phyloP scores from a whole-genome alignment of 768 basidiomycete genomes.

The Kwoniella shandongensis region DNA sequence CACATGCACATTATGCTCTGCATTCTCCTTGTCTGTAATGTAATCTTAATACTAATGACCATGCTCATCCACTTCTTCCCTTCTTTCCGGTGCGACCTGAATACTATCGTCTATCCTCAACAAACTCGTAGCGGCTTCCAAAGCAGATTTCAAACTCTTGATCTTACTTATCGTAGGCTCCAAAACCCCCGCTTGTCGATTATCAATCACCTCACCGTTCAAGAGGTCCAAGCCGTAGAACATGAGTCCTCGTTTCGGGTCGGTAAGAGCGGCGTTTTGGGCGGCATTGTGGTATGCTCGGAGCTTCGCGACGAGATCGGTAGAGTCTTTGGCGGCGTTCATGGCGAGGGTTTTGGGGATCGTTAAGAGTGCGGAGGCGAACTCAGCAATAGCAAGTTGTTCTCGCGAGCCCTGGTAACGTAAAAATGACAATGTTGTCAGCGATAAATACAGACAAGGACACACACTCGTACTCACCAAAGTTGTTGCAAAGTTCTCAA shows the following conservation, averaged over 20 bases:
- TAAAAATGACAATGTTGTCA: too few relatives aligned
- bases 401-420: slow-evolving; percentile 85
- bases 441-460: too few relatives aligned
- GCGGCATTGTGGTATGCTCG: slow-evolving; percentile 96
- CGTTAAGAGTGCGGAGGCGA: slow-evolving; percentile 83
- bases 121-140: slow-evolving; percentile 82
- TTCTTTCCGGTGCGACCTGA: slow-evolving; percentile 49
- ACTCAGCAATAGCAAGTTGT: slow-evolving; percentile 98
- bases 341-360: slow-evolving; percentile 97
- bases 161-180: slow-evolving; percentile 98
- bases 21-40: not conserved
- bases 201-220: slow-evolving; percentile 93
- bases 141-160: slow-evolving; percentile 92
- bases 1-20: not conserved
- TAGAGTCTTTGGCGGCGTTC: slow-evolving; percentile 98
- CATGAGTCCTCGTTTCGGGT: slow-evolving; percentile 84
- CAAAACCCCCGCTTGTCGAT: slow-evolving; percentile 85
- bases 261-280: slow-evolving; percentile 83
- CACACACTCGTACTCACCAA: slow-evolving; percentile 63
- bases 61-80: slow-evolving; percentile 50
- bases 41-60: slow-evolving; percentile 43
- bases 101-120: slow-evolving; percentile 77
- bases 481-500: slow-evolving; percentile 98
- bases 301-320: slow-evolving; percentile 92
- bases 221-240: slow-evolving; percentile 93